Base-by-base conservation (phyloP, 768 basidiomycete species). In the Chalciporus pseudorubinellus region DNA sequence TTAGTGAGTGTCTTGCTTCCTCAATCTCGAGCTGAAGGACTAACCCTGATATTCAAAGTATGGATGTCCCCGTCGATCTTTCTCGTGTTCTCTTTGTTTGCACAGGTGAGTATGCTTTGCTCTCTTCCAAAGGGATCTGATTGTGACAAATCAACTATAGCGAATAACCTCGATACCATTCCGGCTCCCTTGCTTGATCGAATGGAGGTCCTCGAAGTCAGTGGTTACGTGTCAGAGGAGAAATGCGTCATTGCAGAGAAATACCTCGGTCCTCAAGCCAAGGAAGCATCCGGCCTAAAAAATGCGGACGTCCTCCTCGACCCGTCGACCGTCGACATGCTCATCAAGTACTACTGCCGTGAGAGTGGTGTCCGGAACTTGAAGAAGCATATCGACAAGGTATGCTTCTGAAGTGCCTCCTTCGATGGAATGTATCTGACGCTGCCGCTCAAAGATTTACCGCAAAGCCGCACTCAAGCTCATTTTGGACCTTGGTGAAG, bases 381-480 rank as follows among this genome's bases (percentile, higher is more conserved):
- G 67, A 98, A 98, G 84, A 98, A 99, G 72, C 90, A 95, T 62
- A 95, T 99, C 48, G 95, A 99, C 64, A 98, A 98, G 84, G 93
- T 92, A 53, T 16, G 33, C n/a, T 6, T 29, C n/a, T 24, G n/a
- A 12, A 63, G 7, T 1, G 7, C 9, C 36, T 21, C 3, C 9
- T 12, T 13, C 10, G 12, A 31, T 10, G 6, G 18, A 24, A 16
- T 1, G 22, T 38, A 3, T 26, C 48, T 52, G 43, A 60, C 22
- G 14, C 3, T 29, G n/a, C 21, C 13, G 1, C 4, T 55, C 26
- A 26, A 26, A 98, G 93, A 94, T 99, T 51, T 98, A 95, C 70
- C 84, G 97, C 54, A 99, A 99, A 68, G 91, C 95, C 13, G 95
- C 95, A 0, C 74, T 95, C 58, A 92, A 88, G 68, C 81, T 99